Base-by-base conservation (phyloP, 352 stramenopile genomes). In the Globisporangium camurandrum region DNA sequence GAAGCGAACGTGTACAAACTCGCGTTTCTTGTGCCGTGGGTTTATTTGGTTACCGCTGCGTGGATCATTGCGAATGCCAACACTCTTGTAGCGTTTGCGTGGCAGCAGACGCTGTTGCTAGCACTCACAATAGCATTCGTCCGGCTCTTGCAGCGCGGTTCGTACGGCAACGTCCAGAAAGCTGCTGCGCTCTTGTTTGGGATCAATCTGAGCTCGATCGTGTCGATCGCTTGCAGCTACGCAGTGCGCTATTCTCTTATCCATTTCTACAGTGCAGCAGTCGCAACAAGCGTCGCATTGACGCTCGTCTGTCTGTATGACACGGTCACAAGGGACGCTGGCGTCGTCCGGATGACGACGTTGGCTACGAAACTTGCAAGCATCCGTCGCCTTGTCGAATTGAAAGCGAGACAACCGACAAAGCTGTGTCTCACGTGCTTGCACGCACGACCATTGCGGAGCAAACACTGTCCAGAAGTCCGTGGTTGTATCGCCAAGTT, bases 371-470 rank as follows among this genome's bases (percentile, higher is more conserved):
- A 88, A 43, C 57, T 61, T 7, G 20, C 79, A 59, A 91, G 86
- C 49, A 86, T 91, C 39, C 62, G 62, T 34, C 65, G 57, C 46
- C 64, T 91, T 0, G 76, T 91, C 5, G 80, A 91, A 44, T 79
- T 71, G 42, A 91, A 91, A 62, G 66, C 78, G 24, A 73, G 69
- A 11, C 83, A 66, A 26, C 68, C 74, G 17, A 88, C 76, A 14
- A 91, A 91, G 37, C 62, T 91, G 28, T 91, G 80, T 36, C 72
- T 88, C 50, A 86, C 80, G 20, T 91, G 80, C 31, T 58, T 91
- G 24, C 80, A 91, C 56, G 80, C 79, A 19, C 73, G 80, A 2
- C 80, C 80, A 20, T 62, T 91, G 23, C 80, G 80, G 19, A 75
- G 72, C 40, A 91, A 91, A 51, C 80, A 91, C 58, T 87, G 78